These are phyloP conservation scores for Boletus speciosus DNA, from an alignment of 768 basidiomycete genomes.

Conservation along the genomic window DNA sequence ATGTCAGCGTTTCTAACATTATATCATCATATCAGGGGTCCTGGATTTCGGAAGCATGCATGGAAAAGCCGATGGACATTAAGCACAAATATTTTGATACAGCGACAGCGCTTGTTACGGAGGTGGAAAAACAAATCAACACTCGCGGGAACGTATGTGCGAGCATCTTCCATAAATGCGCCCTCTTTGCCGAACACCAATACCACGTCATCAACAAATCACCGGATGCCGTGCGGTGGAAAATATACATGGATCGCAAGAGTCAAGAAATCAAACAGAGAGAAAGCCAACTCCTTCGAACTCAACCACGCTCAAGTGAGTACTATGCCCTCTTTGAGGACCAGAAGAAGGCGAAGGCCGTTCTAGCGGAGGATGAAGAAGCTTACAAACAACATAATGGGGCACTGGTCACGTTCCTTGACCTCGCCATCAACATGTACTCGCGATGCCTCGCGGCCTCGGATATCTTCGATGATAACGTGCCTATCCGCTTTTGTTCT, in stretches of 20 bases:
- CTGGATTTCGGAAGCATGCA: slow-evolving; percentile 85
- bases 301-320: slow-evolving; percentile 16
- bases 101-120: slow-evolving; percentile 42
- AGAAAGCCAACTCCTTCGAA: slow-evolving; percentile 33
- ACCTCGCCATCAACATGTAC: slow-evolving; percentile 81
- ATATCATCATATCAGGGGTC: slow-evolving; percentile 55
- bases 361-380: slow-evolving; percentile 53
- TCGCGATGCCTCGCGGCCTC: slow-evolving; percentile 68
- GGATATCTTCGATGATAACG: slow-evolving; percentile 72
- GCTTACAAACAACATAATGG: slow-evolving; percentile 39
- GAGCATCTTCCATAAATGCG: slow-evolving; percentile 74
- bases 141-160: slow-evolving; percentile 38
- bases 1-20: not conserved
- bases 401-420: slow-evolving; percentile 59
- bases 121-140: slow-evolving; percentile 21
- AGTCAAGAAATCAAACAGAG: slow-evolving; percentile 61
- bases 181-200: slow-evolving; percentile 86
- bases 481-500: slow-evolving; percentile 77
- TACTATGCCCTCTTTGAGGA: slow-evolving; percentile 34
- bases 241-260: slow-evolving; percentile 72
- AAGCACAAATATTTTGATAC: slow-evolving; percentile 64
- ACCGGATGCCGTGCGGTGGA: slow-evolving; percentile 65
- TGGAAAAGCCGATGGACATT: slow-evolving; percentile 76
- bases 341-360: slow-evolving; percentile 41
- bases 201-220: slow-evolving; percentile 69